Conservation (phyloP, 2,329 filamentous ascomycete species). For the Diaporthe sp. region DNA sequence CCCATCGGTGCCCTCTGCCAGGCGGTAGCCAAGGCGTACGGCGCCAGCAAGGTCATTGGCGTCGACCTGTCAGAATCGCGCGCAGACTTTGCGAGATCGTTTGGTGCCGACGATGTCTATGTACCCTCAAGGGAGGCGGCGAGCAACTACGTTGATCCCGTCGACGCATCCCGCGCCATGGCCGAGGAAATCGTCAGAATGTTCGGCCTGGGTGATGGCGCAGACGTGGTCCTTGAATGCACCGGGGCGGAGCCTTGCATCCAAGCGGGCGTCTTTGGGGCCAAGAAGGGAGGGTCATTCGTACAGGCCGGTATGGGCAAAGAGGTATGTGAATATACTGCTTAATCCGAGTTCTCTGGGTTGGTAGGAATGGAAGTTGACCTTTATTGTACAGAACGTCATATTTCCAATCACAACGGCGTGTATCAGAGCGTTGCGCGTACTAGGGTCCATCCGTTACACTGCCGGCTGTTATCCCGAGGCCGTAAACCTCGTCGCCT, state of each 20-base stretch:
- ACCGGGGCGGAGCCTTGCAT: slow-evolving; percentile 53
- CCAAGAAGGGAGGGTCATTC: slow-evolving; percentile 58
- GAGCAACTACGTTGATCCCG: slow-evolving; percentile 45
- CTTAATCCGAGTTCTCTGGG: background rate
- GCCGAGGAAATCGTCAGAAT: slow-evolving; percentile 51
- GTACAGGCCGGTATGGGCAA: slow-evolving; percentile 64
- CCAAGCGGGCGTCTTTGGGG: slow-evolving; percentile 55
- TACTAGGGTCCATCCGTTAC: slow-evolving; percentile 64
- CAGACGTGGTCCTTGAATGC: slow-evolving; percentile 58
- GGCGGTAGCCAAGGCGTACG: slow-evolving; percentile 57
- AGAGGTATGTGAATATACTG: slow-evolving; percentile 39
- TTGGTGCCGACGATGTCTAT: slow-evolving; percentile 57
- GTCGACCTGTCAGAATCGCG: slow-evolving; percentile 56
- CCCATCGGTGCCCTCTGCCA: slow-evolving; percentile 59
- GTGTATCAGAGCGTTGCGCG: slow-evolving; percentile 57
- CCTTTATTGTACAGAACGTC: slow-evolving; percentile 47
- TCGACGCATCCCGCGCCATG: slow-evolving; percentile 49
- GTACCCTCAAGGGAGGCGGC: slow-evolving; percentile 36
- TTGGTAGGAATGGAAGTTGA: background rate
- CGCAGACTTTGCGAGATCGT: slow-evolving; percentile 53
- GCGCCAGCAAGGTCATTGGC: slow-evolving; percentile 55
- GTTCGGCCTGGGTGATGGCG: slow-evolving; percentile 54
- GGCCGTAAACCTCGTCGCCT: slow-evolving; percentile 60
- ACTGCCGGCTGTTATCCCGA: slow-evolving; percentile 59
- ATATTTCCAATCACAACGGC: slow-evolving; percentile 61